A percentile compares a stretch with the other conserved stretches of the same genome.
Conservation (phyloP, 306 rosid species). For the Cotoneaster glaucophyllus region DNA sequence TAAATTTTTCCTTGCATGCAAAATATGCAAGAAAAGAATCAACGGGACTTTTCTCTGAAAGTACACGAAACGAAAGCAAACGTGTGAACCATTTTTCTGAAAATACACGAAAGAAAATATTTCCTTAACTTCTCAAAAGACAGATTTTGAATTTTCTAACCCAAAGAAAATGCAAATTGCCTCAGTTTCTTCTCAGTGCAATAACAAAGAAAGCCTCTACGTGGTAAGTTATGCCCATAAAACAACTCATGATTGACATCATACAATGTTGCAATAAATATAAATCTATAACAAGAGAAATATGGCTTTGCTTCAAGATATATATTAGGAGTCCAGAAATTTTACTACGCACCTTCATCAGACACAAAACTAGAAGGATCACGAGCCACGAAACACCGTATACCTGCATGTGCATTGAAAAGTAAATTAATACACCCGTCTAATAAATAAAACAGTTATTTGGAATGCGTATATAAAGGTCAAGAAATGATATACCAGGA, state of each 20-base stretch:
- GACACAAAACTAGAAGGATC: conserved; percentile 50
- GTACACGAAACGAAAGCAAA: not conserved
- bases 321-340: not conserved
- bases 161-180: not conserved
- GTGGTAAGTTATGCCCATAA: not conserved
- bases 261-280: not conserved
- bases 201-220: not conserved
- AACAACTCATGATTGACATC: not conserved
- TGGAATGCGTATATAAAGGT: not conserved
- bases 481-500: conserved; percentile 43
- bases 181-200: not conserved
- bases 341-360: conserved; percentile 67
- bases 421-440: conserved; percentile 18
- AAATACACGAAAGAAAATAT: not conserved
- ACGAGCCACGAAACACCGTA: conserved; percentile 82
- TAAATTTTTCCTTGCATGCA: not conserved
- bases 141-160: not conserved
- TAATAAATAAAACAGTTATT: not conserved
- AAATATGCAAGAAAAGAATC: not conserved
- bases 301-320: not conserved
- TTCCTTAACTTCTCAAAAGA: not conserved
- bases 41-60: not conserved
- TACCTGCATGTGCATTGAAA: conserved; percentile 45
- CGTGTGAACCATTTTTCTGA: not conserved
- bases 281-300: not conserved